phyloP scores from a whole-genome alignment of 2,329 filamentous ascomycete genomes.

The Cladosporium sp. region DNA sequence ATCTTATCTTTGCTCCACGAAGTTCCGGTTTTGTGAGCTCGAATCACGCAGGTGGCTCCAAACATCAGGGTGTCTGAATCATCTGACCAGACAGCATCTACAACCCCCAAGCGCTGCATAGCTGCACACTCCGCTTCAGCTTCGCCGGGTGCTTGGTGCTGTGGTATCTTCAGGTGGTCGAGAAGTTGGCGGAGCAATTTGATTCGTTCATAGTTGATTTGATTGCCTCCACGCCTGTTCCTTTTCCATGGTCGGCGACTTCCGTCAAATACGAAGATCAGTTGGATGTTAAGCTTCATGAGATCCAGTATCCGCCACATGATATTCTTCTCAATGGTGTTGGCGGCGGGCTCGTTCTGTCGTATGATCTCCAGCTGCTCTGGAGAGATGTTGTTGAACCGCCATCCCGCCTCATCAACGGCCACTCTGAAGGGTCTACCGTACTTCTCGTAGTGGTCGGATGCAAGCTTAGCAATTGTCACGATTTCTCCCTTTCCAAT shows the following conservation, averaged over 20 bases:
- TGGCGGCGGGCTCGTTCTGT: slow-evolving; percentile 33
- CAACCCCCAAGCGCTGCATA: slow-evolving; percentile 40
- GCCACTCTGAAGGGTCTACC: slow-evolving; percentile 37
- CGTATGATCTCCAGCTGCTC: slow-evolving; percentile 33
- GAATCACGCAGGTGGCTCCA: slow-evolving; percentile 40
- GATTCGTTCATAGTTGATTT: slow-evolving; percentile 32
- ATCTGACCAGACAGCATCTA: slow-evolving; percentile 48
- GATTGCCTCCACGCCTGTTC: slow-evolving; percentile 25
- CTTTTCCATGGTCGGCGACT: slow-evolving; percentile 39
- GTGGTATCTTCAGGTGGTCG: slow-evolving; percentile 36
- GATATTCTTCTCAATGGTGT: slow-evolving; percentile 40
- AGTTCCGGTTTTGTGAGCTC: slow-evolving; percentile 30
- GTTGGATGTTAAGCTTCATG: slow-evolving; percentile 46
- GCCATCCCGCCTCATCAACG: slow-evolving; percentile 42
- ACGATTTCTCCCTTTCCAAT: slow-evolving; percentile 34
- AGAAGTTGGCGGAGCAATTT: slow-evolving; percentile 35
- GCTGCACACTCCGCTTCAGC: slow-evolving; percentile 44
- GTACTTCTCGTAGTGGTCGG: slow-evolving; percentile 32
- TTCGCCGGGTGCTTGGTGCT: slow-evolving; percentile 43
- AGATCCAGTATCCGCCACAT: slow-evolving; percentile 42
- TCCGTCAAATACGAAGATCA: slow-evolving; percentile 54
- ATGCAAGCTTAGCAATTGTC: slow-evolving; percentile 34
- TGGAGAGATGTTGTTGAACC: slow-evolving; percentile 38
- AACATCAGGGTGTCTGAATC: slow-evolving; percentile 47
- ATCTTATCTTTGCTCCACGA: slow-evolving; percentile 34